Conservation (phyloP, 179 eudicot genomes). For the Actinidia arguta region DNA sequence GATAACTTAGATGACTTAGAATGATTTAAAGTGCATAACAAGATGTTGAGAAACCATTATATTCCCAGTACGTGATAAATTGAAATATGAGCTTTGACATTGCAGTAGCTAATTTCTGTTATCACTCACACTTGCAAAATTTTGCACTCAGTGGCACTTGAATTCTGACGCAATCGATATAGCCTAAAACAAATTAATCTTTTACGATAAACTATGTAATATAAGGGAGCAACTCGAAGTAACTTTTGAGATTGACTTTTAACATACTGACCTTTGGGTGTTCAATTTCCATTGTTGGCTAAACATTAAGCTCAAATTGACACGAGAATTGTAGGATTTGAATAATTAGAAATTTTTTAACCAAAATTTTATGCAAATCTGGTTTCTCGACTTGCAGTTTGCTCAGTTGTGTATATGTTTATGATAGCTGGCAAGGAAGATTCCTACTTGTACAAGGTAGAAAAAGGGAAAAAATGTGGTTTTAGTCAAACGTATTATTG, state of each 20-base stretch:
- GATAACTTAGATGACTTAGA: background rate
- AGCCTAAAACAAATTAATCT: background rate
- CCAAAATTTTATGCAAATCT: background rate
- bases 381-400: background rate
- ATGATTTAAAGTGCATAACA: background rate
- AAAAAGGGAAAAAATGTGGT: background rate
- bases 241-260: background rate
- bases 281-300: background rate
- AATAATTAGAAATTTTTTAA: background rate
- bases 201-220: background rate
- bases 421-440: background rate
- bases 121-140: background rate
- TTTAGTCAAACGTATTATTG: conserved; percentile 19
- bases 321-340: background rate
- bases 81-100: background rate
- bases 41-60: background rate
- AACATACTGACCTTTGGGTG: background rate
- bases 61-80: background rate
- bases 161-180: background rate
- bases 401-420: background rate
- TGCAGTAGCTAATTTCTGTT: background rate
- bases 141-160: background rate
- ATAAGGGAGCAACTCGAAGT: background rate
- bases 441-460: background rate
- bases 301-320: background rate